Base-by-base conservation (phyloP, 2,329 filamentous ascomycete species). In the Metarhizium rileyi region DNA sequence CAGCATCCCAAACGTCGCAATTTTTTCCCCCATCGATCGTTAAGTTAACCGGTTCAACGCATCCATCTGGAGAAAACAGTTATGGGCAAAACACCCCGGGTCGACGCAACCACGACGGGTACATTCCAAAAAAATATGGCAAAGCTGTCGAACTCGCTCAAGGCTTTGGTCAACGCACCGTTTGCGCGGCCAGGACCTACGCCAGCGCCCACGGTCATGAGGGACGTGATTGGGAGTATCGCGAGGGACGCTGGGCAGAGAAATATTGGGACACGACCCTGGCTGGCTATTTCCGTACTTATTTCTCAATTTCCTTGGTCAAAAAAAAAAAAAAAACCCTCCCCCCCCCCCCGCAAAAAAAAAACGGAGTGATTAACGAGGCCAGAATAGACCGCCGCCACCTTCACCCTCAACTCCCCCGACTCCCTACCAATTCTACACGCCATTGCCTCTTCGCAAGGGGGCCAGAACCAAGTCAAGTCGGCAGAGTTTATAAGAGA, bases 361-460 rank as follows among this genome's bases (percentile, higher is more conserved):
- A 8, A n/a, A n/a, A n/a, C n/a, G n/a, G n/a, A n/a, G n/a, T n/a
- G n/a, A n/a, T n/a, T n/a, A n/a, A n/a, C n/a, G n/a, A n/a, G n/a
- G n/a, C n/a, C n/a, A n/a, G n/a, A 2, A 18, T 14, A 88, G 83
- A 85, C 87, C 1, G 88, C 87, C 28, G 83, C 87, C 18, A 89
- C 87, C 2, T 87, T 91, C 70, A 93, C 88, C 1, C 81, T 93
- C 72, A 93, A 94, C 71, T 90, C 87, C 2, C 87, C 87, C 23
- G 84, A 86, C 50, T 85, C 86, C 3, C 78, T 91, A 56, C 69
- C 78, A 4, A 67, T 76, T 22, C 76, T 90, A 12, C 83, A 81
- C 67, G 61, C 74, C 49, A 66, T 78, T 28, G 75, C 76, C 10
- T 59, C 66, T 4, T 47, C 58, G 6, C 48, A 58, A 52, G 44